Percentiles rank a stretch among this genome's conserved stretches.
Evolutionary conservation across 2,329 filamentous ascomycete species (phyloP).

Genomic region (Monosporascus sp.): DNA sequence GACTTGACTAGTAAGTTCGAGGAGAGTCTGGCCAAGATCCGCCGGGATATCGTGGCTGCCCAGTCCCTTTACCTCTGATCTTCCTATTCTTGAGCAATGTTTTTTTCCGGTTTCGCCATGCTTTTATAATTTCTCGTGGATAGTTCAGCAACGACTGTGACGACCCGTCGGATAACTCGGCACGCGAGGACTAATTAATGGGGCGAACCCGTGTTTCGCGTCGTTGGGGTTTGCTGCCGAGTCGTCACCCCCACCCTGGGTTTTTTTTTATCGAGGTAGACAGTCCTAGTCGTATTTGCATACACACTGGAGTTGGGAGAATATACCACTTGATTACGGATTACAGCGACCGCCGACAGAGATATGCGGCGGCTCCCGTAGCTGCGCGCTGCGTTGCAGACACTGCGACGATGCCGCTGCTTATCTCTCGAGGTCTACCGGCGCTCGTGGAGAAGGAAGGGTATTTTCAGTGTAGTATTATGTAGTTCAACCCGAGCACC

Average conservation of each 20-base stretch:
- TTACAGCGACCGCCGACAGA: too few relatives aligned
- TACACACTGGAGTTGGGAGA: constrained; percentile 4
- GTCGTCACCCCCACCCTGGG: too few relatives aligned
- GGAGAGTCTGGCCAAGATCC: constrained; percentile 74
- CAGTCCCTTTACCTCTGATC: constrained; percentile 83
- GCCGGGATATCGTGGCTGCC: constrained; percentile 89
- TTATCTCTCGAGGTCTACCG: too few relatives aligned
- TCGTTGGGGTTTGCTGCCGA: too few relatives aligned
- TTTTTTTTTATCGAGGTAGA: too few relatives aligned
- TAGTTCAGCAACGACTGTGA: neutral
- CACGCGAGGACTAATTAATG: too few relatives aligned
- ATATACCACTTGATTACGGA: constrained; percentile 4
- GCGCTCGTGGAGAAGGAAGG: too few relatives aligned
- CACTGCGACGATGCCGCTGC: too few relatives aligned
- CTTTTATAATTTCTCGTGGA: neutral
- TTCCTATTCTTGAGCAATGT: neutral
- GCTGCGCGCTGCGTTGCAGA: too few relatives aligned
- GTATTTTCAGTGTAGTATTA: neutral
- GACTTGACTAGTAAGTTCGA: constrained; percentile 93
- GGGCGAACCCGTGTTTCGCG: too few relatives aligned
- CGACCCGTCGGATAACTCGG: neutral
- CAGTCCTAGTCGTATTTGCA: neutral
- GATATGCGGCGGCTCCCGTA: too few relatives aligned
- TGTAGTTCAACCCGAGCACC: constrained; percentile 23
- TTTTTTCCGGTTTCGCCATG: neutral